Conservation (phyloP, 352 stramenopile genomes). For the Globisporangium nunn region DNA sequence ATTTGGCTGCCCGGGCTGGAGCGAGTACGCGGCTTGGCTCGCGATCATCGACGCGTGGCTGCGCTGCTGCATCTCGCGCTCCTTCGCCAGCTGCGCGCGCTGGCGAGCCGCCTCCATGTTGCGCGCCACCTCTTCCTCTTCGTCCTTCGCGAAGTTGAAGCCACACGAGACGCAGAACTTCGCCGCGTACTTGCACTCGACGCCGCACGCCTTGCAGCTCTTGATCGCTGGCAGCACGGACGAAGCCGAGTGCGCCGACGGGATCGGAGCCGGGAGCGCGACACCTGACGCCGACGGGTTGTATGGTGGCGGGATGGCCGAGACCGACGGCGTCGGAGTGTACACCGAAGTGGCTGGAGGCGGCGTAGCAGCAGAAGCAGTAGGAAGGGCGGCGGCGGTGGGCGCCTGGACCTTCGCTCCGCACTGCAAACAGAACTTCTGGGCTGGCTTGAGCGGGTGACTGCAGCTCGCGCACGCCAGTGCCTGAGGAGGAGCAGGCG, state of each 20-base stretch:
- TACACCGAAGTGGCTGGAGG: conserved; percentile 6
- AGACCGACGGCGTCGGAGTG: not conserved
- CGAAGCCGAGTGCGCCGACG: conserved; percentile 25
- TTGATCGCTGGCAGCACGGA: conserved; percentile 38
- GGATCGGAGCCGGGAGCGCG: conserved; percentile 50
- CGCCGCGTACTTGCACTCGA: conserved; percentile 63
- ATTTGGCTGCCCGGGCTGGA: conserved; percentile 18
- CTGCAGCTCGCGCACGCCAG: conserved; percentile 41
- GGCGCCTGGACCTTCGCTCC: conserved; percentile 40
- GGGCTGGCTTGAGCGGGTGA: conserved; percentile 41
- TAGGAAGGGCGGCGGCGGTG: not conserved
- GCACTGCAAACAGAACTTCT: conserved; percentile 82
- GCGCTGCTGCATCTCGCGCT: conserved; percentile 55
- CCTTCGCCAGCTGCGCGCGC: conserved; percentile 35
- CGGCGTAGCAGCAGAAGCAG: not conserved
- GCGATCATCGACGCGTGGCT: conserved; percentile 64
- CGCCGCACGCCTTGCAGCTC: conserved; percentile 54
- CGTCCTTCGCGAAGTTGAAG: conserved; percentile 70
- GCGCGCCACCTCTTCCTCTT: conserved; percentile 70
- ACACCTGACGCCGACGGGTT: conserved; percentile 25
- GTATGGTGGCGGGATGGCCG: conserved; percentile 16
- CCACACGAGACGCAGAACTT: conserved; percentile 82
- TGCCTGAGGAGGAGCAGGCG: conserved; percentile 12
- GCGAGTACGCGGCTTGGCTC: conserved; percentile 40
- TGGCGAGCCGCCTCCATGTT: conserved; percentile 62